Conservation (phyloP, 108 stramenopile genomes). For the Pseudonitzschia multiseries region DNA sequence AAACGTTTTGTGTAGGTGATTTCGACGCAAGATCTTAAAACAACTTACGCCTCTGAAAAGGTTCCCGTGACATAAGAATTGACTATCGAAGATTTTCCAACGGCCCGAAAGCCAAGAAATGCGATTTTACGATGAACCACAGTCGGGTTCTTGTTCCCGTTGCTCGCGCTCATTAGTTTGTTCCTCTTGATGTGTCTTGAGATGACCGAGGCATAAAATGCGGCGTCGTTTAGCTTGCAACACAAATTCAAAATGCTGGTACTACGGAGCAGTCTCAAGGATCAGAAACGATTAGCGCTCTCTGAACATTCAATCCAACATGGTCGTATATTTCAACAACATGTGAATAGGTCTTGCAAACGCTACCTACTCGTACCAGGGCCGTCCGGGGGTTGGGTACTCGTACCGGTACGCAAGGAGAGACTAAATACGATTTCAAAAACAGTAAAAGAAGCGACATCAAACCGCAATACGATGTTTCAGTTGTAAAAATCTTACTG, state of each 20-base stretch:
- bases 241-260: too few relatives aligned
- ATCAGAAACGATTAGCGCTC: background rate
- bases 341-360: too few relatives aligned
- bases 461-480: too few relatives aligned
- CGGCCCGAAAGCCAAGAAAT: conserved; percentile 84
- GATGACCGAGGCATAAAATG: background rate
- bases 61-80: conserved; percentile 82
- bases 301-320: background rate
- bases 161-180: background rate
- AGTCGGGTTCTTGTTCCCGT: conserved; percentile 36
- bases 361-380: too few relatives aligned
- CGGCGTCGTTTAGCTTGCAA: background rate
- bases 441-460: too few relatives aligned
- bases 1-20: background rate
- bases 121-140: conserved; percentile 86
- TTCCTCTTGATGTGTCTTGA: background rate
- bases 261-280: too few relatives aligned
- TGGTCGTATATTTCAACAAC: too few relatives aligned
- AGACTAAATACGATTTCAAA: too few relatives aligned
- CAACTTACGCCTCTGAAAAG: conserved; percentile 54
- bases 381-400: too few relatives aligned
- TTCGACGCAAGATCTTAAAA: background rate
- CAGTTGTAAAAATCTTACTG: too few relatives aligned
- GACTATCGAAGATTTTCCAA: conserved; percentile 83
- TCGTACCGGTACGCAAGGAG: too few relatives aligned